A percentile compares a stretch with the other conserved stretches of the same genome.
Evolutionary conservation across 306 rosid genomes (phyloP).

Genomic region (Corylus heterophylla): DNA sequence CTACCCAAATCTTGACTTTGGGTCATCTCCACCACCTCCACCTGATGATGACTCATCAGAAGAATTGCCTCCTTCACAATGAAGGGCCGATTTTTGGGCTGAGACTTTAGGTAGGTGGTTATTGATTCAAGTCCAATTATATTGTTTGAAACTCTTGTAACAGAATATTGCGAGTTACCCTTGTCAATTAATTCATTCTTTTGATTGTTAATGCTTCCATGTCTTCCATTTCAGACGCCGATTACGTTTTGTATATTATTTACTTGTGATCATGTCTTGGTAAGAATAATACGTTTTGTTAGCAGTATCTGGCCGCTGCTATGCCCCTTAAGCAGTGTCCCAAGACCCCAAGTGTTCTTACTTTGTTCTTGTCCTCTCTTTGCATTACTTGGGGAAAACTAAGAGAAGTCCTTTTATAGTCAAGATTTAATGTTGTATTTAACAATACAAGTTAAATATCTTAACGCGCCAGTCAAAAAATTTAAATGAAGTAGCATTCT

Average conservation of each 20-base stretch:
- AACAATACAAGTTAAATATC: no score
- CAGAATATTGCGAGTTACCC: slow-evolving; percentile 31
- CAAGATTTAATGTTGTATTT: no score
- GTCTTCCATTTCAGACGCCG: background rate
- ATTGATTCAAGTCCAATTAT: slow-evolving; percentile 21
- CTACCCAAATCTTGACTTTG: slow-evolving; percentile 70
- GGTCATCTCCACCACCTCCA: slow-evolving; percentile 43
- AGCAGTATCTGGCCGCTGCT: background rate
- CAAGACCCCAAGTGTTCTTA: no score
- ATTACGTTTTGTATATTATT: background rate
- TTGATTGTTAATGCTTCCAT: slow-evolving; percentile 25
- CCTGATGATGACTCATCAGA: slow-evolving; percentile 44
- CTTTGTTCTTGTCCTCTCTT: no score
- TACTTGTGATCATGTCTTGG: background rate
- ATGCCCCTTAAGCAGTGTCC: no score
- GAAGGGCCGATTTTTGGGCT: slow-evolving; percentile 31
- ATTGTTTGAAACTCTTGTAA: slow-evolving; percentile 31
- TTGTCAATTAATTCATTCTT: slow-evolving; percentile 66
- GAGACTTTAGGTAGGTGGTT: slow-evolving; percentile 23
- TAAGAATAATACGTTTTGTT: background rate
- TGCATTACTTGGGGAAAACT: no score
- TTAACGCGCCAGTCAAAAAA: no score
- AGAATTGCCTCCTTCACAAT: slow-evolving; percentile 53
- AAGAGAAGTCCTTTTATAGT: no score
- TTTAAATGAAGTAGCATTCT: no score